Conservation (phyloP, 768 basidiomycete genomes). For the Cyclocybe aegerita region DNA sequence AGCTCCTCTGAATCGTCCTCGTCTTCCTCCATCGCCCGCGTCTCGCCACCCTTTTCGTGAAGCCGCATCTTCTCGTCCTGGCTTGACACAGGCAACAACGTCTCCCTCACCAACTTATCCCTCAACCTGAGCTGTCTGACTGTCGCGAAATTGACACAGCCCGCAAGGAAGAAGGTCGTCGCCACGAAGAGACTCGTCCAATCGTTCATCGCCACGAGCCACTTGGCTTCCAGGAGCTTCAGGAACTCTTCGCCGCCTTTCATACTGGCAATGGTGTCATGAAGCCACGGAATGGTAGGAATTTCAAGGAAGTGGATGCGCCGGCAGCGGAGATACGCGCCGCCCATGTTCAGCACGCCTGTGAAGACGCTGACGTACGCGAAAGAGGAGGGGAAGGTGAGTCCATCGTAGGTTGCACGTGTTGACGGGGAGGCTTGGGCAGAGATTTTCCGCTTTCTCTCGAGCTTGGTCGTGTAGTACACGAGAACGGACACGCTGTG, state of each 20-base stretch:
- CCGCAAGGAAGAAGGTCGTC: conserved; percentile 15
- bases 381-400: conserved; percentile 15
- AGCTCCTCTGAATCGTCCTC: too few species aligned
- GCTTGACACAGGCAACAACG: conserved; percentile 3
- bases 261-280: background rate
- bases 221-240: conserved; percentile 14
- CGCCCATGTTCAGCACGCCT: conserved; percentile 16
- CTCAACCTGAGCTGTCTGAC: conserved; percentile 15
- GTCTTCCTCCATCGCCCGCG: too few species aligned
- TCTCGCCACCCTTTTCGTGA: too few species aligned
- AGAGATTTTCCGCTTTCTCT: conserved; percentile 12
- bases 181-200: conserved; percentile 21
- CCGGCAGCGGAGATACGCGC: conserved; percentile 14
- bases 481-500: conserved; percentile 16
- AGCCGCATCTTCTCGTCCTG: too few species aligned
- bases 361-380: conserved; percentile 14
- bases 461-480: conserved; percentile 16
- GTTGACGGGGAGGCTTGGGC: conserved; percentile 12
- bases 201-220: conserved; percentile 20
- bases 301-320: conserved; percentile 19
- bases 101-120: conserved; percentile 6
- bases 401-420: background rate
- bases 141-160: conserved; percentile 20
- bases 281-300: conserved; percentile 13
- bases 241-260: conserved; percentile 5